Base-by-base conservation (phyloP, 164 flowering plant species). In the Chloranthus sessilifolius region DNA sequence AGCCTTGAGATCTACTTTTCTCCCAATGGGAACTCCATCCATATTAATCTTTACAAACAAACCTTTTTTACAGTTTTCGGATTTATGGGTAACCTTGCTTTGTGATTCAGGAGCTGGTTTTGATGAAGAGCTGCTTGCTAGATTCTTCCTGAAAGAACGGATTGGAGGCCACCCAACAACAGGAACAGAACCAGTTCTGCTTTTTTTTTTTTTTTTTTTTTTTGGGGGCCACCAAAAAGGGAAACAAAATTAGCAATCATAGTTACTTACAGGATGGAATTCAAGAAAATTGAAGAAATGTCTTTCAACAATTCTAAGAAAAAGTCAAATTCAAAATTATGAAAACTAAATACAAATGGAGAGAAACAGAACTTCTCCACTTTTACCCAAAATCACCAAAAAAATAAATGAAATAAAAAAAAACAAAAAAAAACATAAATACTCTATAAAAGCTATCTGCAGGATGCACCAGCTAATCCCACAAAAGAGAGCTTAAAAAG, bases 121-220 rank as follows among this genome's bases (percentile, higher is more conserved):
- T 2, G 82, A 59, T 2, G 82, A 59, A 25, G 77, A 66, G 53
- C 75, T 77, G 62, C 56, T 74, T 14, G 88, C 78, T 42, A 94
- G 67, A 65, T 88, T 94, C 78, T 78, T 94, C 69, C 99, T 67
- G 24, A 77, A 86, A 31, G 97, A 84, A 9, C 95, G 78, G 52
- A 94, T 60, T 53, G 99, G 97, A 26, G 99, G 99, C 99, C 99
- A 94, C 2, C 99, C 99, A 57, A 94, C 97, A 7, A 94, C 97
- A 51, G 89, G 79, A 64, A 69, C 69, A 63, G 85, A 74, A 33
- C 88, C 86, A 71, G 76, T 73, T 55, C 95, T 85, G 49, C 15
- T 34, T 56, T 56, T 16, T 26, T 40, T 11, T 17, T 10, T 3
- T 10, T 20, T 2, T 16, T 33, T 17, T 3, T 21, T n/a, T n/a